A percentile compares a stretch with the other conserved stretches of the same genome.
Conservation (phyloP, 345 rosid species). For the Citrus inodora region DNA sequence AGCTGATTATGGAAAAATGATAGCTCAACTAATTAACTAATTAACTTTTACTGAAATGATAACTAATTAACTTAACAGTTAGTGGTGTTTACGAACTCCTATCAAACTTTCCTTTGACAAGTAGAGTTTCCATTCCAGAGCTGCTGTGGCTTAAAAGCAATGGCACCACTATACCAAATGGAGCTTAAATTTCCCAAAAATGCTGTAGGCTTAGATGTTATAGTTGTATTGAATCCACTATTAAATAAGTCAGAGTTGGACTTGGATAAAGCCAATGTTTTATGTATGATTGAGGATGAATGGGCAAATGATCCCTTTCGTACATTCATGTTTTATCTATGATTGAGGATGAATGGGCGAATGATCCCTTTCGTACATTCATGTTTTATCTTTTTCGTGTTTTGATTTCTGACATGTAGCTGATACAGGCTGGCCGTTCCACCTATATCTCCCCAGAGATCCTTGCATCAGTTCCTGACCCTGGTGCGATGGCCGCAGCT, state of each 20-base stretch:
- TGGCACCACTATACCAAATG: too few species aligned
- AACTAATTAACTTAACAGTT: background rate
- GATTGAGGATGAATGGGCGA: background rate
- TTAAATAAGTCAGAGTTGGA: background rate
- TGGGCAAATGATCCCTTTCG: background rate
- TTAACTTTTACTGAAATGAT: background rate
- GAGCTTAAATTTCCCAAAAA: background rate
- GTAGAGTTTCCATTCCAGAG: background rate
- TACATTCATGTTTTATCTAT: background rate
- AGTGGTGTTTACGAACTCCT: background rate
- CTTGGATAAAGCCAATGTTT: background rate
- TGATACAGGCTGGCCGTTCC: conserved; percentile 79
- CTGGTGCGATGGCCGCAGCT: conserved; percentile 94
- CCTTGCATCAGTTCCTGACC: conserved; percentile 76
- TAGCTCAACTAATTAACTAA: too few species aligned
- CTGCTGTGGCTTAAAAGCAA: too few species aligned
- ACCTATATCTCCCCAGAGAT: conserved; percentile 60
- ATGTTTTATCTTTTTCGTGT: background rate
- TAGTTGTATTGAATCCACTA: background rate
- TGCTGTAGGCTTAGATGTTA: background rate
- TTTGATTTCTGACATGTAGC: conserved; percentile 10
- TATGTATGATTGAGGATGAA: background rate
- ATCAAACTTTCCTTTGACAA: background rate
- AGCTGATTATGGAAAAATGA: too few species aligned
- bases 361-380: background rate